phyloP scores from a whole-genome alignment of 768 basidiomycete species.

The Glaciozyma antarctica region DNA sequence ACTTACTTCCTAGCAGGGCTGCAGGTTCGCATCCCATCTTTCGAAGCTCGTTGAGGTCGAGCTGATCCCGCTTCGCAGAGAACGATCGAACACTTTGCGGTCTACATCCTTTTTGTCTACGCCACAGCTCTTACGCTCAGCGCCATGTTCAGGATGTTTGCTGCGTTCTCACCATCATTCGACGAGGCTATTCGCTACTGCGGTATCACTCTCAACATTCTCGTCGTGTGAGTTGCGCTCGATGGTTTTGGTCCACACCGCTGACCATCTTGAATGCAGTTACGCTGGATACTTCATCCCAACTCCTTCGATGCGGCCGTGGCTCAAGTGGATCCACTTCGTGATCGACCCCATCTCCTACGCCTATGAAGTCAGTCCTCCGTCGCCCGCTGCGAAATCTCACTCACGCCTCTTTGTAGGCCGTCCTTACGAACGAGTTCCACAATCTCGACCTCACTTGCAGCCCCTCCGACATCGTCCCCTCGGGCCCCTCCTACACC shows the following conservation, averaged over 20 bases:
- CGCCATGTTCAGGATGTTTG: constrained; percentile 31
- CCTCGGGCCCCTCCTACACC: constrained; percentile 29
- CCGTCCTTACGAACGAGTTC: constrained; percentile 33
- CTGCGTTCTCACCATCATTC: constrained; percentile 25
- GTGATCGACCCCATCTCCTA: constrained; percentile 35
- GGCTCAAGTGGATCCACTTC: constrained; percentile 33
- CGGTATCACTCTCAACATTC: constrained; percentile 29
- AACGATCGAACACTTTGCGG: constrained; percentile 9
- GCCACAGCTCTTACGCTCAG: constrained; percentile 31
- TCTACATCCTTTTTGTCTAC: constrained; percentile 29
- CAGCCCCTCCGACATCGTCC: constrained; percentile 26
- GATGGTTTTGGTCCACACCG: constrained; percentile 35
- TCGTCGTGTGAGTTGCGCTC: constrained; percentile 19
- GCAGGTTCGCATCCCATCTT: constrained; percentile 26
- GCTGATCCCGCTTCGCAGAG: constrained; percentile 3
- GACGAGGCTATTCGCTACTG: constrained; percentile 30
- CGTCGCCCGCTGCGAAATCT: not conserved
- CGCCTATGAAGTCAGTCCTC: constrained; percentile 30
- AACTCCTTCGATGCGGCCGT: constrained; percentile 26
- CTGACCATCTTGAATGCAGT: not conserved
- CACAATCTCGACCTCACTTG: constrained; percentile 22
- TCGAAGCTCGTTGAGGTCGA: no score
- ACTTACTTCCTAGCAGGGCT: constrained; percentile 45
- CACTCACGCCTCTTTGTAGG: constrained; percentile 2
- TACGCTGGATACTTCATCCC: constrained; percentile 32